phyloP scores from a whole-genome alignment of 108 stramenopile genomes.

The Schizochytrium sp. region DNA sequence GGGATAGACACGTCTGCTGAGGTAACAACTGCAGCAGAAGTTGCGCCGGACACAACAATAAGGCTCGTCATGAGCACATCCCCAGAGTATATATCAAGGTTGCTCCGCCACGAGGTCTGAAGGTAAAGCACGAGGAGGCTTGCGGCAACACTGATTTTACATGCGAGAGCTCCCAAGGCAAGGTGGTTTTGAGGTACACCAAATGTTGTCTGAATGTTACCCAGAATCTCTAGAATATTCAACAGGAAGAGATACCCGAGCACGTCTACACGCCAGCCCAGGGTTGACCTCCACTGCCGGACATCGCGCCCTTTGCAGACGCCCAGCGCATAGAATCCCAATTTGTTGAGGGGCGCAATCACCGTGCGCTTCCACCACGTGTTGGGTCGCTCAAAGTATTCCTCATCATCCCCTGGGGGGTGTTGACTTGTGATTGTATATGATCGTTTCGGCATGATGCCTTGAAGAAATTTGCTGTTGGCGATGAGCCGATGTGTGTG shows the following conservation, averaged over 20 bases:
- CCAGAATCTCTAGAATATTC: background rate
- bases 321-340: constrained; percentile 35
- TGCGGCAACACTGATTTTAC: background rate
- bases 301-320: constrained; percentile 36
- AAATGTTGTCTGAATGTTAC: background rate
- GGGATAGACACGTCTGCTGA: no score
- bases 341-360: background rate
- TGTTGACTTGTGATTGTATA: no score
- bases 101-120: constrained; percentile 24
- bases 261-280: constrained; percentile 23
- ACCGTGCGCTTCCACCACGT: no score
- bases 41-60: background rate
- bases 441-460: no score
- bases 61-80: background rate
- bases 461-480: no score
- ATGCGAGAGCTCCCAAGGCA: background rate
- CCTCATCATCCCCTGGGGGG: no score
- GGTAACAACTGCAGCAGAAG: no score
- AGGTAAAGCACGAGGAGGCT: background rate
- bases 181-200: background rate
- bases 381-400: no score
- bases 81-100: background rate
- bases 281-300: background rate
- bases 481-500: no score
- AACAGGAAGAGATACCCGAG: background rate